A percentile compares a stretch with the other conserved stretches of the same genome.
Evolutionary conservation across 306 rosid species (phyloP).

Genomic region (Cicer chorassanicum): DNA sequence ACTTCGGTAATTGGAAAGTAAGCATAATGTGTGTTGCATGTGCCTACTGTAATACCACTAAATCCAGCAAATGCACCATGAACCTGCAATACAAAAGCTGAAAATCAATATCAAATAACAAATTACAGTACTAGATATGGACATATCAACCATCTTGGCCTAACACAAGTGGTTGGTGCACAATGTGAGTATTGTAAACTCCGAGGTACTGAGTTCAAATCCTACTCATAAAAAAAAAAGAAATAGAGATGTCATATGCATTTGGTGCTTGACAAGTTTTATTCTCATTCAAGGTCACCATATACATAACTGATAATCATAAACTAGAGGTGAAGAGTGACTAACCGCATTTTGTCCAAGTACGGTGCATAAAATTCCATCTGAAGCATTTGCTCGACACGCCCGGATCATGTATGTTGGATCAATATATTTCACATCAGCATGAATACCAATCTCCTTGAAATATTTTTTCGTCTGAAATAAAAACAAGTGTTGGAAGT

Average conservation of each 20-base stretch:
- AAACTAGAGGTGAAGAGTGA: constrained; percentile 45
- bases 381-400: constrained; percentile 92
- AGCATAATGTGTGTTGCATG: constrained; percentile 94
- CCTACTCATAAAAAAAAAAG: too few relatives aligned
- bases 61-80: constrained; percentile 98
- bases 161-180: too few relatives aligned
- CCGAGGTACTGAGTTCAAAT: too few relatives aligned
- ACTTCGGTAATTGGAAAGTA: constrained; percentile 95
- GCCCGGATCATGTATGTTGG: constrained; percentile 99
- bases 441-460: constrained; percentile 72
- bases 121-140: neutral
- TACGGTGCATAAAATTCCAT: constrained; percentile 91
- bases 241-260: neutral
- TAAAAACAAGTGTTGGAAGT: constrained; percentile 7
- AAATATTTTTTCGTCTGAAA: constrained; percentile 74
- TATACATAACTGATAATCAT: neutral
- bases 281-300: neutral
- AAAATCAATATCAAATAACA: constrained; percentile 25
- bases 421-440: constrained; percentile 90
- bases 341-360: constrained; percentile 97
- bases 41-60: constrained; percentile 90
- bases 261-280: constrained; percentile 10
- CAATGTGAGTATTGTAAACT: too few relatives aligned
- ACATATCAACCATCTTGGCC: too few relatives aligned
- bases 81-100: constrained; percentile 64